A percentile compares a stretch with the other conserved stretches of the same genome.
Conservation (phyloP, 768 basidiomycete genomes). For the Rhizopogon roseolus region DNA sequence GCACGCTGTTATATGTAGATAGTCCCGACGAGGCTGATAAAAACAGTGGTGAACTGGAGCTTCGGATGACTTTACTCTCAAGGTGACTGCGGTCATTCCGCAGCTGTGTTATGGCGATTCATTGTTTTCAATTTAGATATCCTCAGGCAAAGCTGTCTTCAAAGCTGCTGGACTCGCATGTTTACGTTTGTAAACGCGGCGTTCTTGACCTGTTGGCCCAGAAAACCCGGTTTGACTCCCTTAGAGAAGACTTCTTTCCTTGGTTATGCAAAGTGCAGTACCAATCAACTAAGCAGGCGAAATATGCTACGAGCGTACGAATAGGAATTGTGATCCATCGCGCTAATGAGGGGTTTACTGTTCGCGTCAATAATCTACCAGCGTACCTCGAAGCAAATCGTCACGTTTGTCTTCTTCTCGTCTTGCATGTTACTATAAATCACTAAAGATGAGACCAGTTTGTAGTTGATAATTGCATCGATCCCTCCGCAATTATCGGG, state of each 20-base stretch:
- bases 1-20: conserved; percentile 70
- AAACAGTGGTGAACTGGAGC: conserved; percentile 64
- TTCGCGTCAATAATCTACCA: conserved; percentile 73
- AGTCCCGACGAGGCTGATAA: conserved; percentile 63
- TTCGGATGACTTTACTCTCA: conserved; percentile 72
- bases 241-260: conserved; percentile 87
- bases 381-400: conserved; percentile 79
- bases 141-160: conserved; percentile 67
- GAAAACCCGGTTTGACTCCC: conserved; percentile 70
- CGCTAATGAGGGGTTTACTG: conserved; percentile 47
- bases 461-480: conserved; percentile 52
- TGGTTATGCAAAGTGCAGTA: conserved; percentile 90
- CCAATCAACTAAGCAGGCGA: conserved; percentile 51
- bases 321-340: conserved; percentile 63
- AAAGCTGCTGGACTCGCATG: conserved; percentile 78
- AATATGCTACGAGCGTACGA: conserved; percentile 58
- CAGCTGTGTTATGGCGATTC: background rate
- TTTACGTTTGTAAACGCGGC: conserved; percentile 79
- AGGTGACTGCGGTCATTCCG: conserved; percentile 35
- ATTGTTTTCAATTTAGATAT: conserved; percentile 42
- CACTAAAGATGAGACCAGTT: conserved; percentile 30
- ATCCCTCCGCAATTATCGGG: conserved; percentile 75
- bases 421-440: conserved; percentile 5
- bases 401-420: conserved; percentile 42
- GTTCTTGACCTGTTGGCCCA: conserved; percentile 68